These are phyloP conservation scores for Isatis tinctoria DNA, from an alignment of 345 rosid species.

Conservation along the genomic window DNA sequence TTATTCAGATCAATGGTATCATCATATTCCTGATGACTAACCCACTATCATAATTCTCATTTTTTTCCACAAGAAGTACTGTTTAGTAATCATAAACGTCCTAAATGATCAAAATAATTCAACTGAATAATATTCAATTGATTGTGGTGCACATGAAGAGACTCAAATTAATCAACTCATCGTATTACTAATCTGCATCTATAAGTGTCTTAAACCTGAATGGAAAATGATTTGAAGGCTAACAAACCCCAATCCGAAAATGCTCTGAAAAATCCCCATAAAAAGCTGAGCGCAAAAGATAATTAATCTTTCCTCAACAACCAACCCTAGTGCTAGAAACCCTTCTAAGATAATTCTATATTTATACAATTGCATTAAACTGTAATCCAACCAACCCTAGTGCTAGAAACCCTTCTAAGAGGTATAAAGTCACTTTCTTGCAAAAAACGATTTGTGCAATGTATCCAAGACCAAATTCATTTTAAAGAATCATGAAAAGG, in stretches of 20 bases:
- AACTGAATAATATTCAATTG: no score
- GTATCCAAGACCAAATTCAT: not conserved
- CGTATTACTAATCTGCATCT: not conserved
- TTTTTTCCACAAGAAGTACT: no score
- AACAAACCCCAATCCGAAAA: not conserved
- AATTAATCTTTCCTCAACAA: not conserved
- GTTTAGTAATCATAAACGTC: no score
- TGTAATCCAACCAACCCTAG: not conserved
- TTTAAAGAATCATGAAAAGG: not conserved
- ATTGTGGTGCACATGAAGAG: not conserved
- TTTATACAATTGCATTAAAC: not conserved
- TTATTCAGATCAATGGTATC: no score
- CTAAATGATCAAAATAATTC: no score
- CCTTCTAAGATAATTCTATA: no score
- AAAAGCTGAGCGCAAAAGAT: not conserved
- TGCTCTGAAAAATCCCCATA: not conserved
- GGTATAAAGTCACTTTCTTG: not conserved
- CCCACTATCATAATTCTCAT: no score
- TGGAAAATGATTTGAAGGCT: not conserved
- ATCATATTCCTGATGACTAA: not conserved
- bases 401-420: not conserved
- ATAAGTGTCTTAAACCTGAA: not conserved
- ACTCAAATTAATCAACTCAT: no score
- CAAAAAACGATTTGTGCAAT: not conserved
- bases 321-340: no score